Evolutionary conservation across 306 rosid species (phyloP), one percentile per base, ranked within the genome.

Genomic region (Adenanthera pavonina): DNA sequence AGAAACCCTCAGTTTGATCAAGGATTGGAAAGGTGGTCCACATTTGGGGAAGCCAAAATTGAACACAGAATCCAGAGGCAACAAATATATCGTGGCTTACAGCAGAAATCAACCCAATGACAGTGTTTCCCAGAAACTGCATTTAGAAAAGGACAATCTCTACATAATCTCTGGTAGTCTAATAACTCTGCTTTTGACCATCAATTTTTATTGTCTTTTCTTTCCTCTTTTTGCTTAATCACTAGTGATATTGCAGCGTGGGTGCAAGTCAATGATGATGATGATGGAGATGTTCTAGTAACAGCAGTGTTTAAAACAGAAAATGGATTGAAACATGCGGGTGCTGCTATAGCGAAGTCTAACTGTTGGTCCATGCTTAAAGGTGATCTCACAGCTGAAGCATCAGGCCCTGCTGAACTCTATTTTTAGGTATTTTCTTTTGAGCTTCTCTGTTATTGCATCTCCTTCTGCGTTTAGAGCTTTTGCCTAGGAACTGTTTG

Each of bases 1-100:
- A 74, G 19, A 49, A 89, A 91, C 60, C 86, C 91, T 0, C 88
- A 83, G 19, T 47, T 91, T 40, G 82, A 87, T 20, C 44, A 84
- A 17, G 92, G 89, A 10, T 34, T 89, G 74, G 75, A 78, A 68
- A 88, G 91, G 2, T 90, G 94, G 91, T 77, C 86, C 14, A 19
- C 53, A 10, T 85, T 83, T 13, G 92, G 92, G 8, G 13, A 77
- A 30, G 87, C 89, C 57, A 82, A 85, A 69, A 78, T 87, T 1
- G 74, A 77, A 62, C 82, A 74, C n/a, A 75, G 85, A 80, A 30
- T 82, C 75, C 69, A 19, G 75, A 19, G 89, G 81, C 84, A 91
- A 89, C 74, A 48, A 74, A 25, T 90, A 81, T 72, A 56, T 89
- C 14, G 90, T 90, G 79, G 92, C 86, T 77, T 70, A 80, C 57